Evolutionary conservation across 306 rosid genomes (phyloP).

Genomic region (Fagus sylvatica): DNA sequence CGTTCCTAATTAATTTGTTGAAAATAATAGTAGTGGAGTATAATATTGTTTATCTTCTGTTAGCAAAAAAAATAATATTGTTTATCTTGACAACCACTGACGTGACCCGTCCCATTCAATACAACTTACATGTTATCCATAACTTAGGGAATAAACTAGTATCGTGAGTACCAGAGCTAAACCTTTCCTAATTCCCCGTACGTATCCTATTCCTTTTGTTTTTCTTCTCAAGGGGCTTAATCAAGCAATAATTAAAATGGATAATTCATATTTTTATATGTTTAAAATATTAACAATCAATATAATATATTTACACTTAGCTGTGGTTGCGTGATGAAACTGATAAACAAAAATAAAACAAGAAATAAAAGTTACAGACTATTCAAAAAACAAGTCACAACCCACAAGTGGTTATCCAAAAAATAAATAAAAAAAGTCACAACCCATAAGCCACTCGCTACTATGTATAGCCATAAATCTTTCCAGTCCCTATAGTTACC

Average conservation of each 20-base stretch:
- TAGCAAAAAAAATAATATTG: too few species aligned
- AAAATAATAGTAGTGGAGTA: too few species aligned
- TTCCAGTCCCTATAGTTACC: neutral
- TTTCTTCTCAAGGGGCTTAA: too few species aligned
- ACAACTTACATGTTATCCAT: neutral
- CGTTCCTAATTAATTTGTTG: too few species aligned
- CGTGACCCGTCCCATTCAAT: neutral
- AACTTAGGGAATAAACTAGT: too few species aligned
- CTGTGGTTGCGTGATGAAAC: constrained; percentile 13
- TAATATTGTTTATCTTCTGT: too few species aligned
- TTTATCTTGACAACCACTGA: neutral
- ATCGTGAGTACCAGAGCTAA: too few species aligned
- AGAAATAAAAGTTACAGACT: neutral
- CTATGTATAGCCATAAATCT: neutral
- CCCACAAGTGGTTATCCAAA: neutral
- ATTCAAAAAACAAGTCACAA: neutral
- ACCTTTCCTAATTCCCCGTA: too few species aligned
- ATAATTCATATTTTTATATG: too few species aligned
- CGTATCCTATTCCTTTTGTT: too few species aligned
- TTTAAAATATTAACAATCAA: neutral
- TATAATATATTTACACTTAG: neutral
- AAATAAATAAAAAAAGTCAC: neutral
- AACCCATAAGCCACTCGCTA: neutral
- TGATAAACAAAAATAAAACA: neutral
- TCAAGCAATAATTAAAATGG: too few species aligned